Evolutionary conservation across 2,329 filamentous ascomycete genomes (phyloP), one percentile per base, ranked within the genome.

Genomic region (Fusarium tanahbumbuense): DNA sequence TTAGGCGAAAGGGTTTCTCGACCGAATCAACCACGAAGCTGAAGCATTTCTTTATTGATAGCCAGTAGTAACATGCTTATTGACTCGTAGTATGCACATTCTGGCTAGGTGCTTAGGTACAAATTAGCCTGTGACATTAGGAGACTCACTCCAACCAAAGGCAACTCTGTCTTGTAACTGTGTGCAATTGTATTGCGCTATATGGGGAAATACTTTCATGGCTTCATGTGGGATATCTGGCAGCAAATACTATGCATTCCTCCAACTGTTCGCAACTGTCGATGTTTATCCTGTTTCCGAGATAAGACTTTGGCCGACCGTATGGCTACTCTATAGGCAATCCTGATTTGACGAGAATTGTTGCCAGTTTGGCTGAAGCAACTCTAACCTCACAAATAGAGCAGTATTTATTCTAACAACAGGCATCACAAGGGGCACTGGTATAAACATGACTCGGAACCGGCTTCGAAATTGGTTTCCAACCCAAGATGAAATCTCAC

Each of bases 401-500:
- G 16, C 32, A 15, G 16, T 20, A 8, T 34, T 41, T 8, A 40
- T 25, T 40, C 25, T 13, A 20, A 5, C 41, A 34, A 41, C 25
- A 28, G 16, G 13, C 15, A 34, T 32, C 28, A 34, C 37, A 23
- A 57, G 12, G 23, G 49, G 25, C 45, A 28, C 34, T 20, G n/a
- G 20, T 11, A 20, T 12, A 37, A 12, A 28, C 13, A 18, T 15
- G 34, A 27, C 32, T 41, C 10, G 18, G 32, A 49, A 56, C 47
- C 41, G 25, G 48, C 34, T 64, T 20, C 11, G 41, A 30, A 30
- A 25, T 27, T 60, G 50, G 59, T 72, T 73, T 74, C 70, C 57
- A 73, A 72, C 68, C 64, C 52, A 62, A 64, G 49, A 60, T 72
- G 52, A 70, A 75, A 75, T 74, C 73, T 64, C 71, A 73, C 71